A percentile compares a stretch with the other conserved stretches of the same genome.
Evolutionary conservation across 371 early-diverging fungal species (phyloP).

Genomic region (Quaeritorhiza haematococci): DNA sequence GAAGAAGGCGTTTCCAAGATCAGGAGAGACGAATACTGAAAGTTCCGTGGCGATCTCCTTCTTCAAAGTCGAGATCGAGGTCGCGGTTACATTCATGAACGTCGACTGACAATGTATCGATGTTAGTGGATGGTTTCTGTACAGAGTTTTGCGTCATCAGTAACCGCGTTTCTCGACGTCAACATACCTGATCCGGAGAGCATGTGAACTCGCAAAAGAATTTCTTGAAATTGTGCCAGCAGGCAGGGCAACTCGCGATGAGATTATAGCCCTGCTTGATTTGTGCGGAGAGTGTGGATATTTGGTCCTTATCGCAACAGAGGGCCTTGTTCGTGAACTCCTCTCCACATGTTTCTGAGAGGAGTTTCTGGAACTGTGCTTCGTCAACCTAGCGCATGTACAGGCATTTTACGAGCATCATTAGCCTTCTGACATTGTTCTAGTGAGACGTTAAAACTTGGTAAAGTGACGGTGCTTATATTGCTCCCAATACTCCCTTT

Average conservation of each 20-base stretch:
- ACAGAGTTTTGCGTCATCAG: too few species aligned
- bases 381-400: not conserved
- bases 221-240: conserved; percentile 66
- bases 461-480: too few species aligned
- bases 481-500: too few species aligned
- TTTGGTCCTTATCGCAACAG: conserved; percentile 62
- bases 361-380: conserved; percentile 35
- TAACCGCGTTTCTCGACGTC: too few species aligned
- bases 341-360: conserved; percentile 57
- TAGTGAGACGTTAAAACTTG: not conserved
- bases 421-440: not conserved
- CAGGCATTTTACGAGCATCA: not conserved
- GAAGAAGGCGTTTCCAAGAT: conserved; percentile 58
- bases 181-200: too few species aligned
- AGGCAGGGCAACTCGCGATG: conserved; percentile 68
- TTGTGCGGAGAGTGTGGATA: conserved; percentile 44
- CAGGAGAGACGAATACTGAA: conserved; percentile 58
- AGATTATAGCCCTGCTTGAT: conserved; percentile 56
- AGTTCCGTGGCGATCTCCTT: conserved; percentile 42
- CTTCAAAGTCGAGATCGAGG: conserved; percentile 21
- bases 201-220: conserved; percentile 74
- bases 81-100: conserved; percentile 61
- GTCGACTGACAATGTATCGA: conserved; percentile 64
- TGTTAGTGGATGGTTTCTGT: too few species aligned
- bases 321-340: conserved; percentile 45